phyloP scores from a whole-genome alignment of 2,329 filamentous ascomycete species.

The Paecilomyces niveus region DNA sequence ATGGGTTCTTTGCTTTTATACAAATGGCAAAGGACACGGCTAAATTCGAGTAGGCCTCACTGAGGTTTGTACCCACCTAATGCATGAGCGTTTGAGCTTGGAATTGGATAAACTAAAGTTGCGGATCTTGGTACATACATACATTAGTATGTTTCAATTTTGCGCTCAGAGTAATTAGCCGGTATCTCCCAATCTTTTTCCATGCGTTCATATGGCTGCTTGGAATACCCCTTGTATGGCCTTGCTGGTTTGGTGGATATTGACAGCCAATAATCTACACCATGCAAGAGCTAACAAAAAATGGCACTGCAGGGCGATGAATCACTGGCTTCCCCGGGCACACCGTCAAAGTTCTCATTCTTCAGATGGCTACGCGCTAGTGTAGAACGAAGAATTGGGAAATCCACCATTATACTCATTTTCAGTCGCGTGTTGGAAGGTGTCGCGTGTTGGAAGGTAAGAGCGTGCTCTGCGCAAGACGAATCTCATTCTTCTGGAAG shows the following conservation, averaged over 20 bases:
- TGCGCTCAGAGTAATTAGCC: not conserved
- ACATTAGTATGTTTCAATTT: not conserved
- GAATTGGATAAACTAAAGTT: not conserved
- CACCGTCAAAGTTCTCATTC: not conserved
- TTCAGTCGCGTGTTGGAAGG: not conserved
- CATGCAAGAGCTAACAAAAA: not conserved
- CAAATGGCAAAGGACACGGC: no score
- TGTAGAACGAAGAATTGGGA: not conserved
- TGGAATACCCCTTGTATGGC: not conserved
- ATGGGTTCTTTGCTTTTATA: no score
- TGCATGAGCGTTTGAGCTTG: no score
- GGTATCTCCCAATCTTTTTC: not conserved
- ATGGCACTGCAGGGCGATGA: not conserved
- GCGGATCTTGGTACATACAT: not conserved
- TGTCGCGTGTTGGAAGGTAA: not conserved
- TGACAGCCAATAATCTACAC: not conserved
- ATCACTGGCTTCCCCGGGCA: not conserved
- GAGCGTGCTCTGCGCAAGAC: not conserved
- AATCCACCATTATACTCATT: not conserved
- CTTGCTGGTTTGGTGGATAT: not conserved
- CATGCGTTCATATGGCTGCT: not conserved
- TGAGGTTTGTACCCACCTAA: no score
- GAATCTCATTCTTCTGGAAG: not conserved
- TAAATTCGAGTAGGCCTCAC: no score
- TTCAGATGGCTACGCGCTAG: not conserved